These are phyloP conservation scores for Handroanthus guayacan DNA, from an alignment of 257 asterid species.

Conservation along the genomic window DNA sequence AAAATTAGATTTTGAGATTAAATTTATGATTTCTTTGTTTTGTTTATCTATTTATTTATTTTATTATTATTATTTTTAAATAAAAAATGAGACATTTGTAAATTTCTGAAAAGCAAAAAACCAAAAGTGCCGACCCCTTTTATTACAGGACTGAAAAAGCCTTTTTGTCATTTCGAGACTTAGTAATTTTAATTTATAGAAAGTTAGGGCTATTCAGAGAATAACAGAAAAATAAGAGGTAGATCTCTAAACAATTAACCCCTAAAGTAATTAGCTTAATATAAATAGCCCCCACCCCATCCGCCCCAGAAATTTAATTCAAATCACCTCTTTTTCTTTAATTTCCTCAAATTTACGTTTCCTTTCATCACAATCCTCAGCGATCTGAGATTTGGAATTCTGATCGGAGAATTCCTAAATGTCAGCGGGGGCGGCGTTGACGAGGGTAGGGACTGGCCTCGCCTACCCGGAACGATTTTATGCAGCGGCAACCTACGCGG, in stretches of 20 bases:
- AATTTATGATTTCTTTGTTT: no score
- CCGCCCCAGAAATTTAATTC: slow-evolving; percentile 17
- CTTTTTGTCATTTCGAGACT: no score
- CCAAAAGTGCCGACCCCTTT: no score
- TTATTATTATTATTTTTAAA: no score
- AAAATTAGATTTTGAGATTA: no score
- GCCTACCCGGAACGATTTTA: slow-evolving; percentile 93
- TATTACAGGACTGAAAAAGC: no score
- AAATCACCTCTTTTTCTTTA: neutral
- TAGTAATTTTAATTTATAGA: neutral
- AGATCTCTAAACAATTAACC: slow-evolving; percentile 1
- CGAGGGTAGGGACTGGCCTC: slow-evolving; percentile 78
- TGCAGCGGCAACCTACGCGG: slow-evolving; percentile 93
- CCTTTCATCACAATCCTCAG: slow-evolving; percentile 29
- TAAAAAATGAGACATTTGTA: no score
- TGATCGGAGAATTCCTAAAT: slow-evolving; percentile 38
- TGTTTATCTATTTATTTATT: no score
- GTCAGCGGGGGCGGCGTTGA: slow-evolving; percentile 64
- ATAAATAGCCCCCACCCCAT: slow-evolving; percentile 9
- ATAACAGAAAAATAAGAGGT: neutral
- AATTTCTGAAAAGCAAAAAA: no score
- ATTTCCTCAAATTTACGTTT: slow-evolving; percentile 11
- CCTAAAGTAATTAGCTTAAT: slow-evolving; percentile 5
- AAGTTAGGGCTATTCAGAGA: slow-evolving; percentile 12
- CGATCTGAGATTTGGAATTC: slow-evolving; percentile 46